Base-by-base conservation (phyloP, 257 asterid genomes). In the Solanum verrucosum region DNA sequence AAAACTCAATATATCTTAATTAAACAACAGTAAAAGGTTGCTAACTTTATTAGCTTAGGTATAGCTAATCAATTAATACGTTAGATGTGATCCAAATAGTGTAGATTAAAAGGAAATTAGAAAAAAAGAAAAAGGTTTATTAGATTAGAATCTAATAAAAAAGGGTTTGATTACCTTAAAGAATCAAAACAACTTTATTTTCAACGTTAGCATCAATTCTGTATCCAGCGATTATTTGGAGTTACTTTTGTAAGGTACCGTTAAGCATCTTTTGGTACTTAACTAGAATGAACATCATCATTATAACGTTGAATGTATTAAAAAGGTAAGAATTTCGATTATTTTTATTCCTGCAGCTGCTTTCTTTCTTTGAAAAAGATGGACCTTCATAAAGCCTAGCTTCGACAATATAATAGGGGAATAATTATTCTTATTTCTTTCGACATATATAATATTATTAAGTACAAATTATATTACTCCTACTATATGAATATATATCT, bases 131-230 rank as follows among this genome's bases (percentile, higher is more conserved):
- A 78, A 11, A 16, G 40, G 84, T 5, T 40, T 79, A 44, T 44
- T 44, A 44, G 56, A 46, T 14, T 46, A 79, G 67, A 79, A 79
- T 79, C 40, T 46, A 44, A 79, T 29, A 9, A 81, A 29, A 29
- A 46, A 46, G 67, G 67, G 40, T 46, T 81, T 46, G 40, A 81
- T 81, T 81, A 81, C 85, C 85, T 81, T 81, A 81, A 46, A 81
- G 85, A 81, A 81, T 81, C 42, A 81, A 20, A 52, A 16, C 68
- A 74, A 35, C 15, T 49, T 46, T 46, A 63, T 23, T 81, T 81
- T 81, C 85, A 81, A 81, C 85, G 85, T 81, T 81, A 81, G 85
- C 68, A 81, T 81, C 27, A 81, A 81, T 81, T 14, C 85, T 81
- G 29, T 46, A 81, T 81, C 68, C 29, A 81, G 42, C 7, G 85